Evolutionary conservation across 768 basidiomycete species (phyloP), one percentile per base, ranked within the genome.

Genomic region (Lanmaoa pseudosensibilis): DNA sequence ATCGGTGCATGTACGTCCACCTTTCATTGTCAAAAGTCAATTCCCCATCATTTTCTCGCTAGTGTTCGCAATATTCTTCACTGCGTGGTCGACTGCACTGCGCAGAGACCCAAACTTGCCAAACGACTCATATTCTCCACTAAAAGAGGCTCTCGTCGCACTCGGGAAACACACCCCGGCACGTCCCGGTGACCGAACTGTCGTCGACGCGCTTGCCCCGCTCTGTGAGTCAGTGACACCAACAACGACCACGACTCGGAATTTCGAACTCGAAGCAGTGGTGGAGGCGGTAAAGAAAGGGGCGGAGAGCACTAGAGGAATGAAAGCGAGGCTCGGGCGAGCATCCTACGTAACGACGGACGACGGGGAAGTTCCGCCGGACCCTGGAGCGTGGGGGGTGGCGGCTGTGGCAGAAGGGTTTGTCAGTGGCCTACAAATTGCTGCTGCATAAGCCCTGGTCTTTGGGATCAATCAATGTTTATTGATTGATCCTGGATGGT

Each of bases 341-440:
- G 82, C 81, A 4, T 77, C 75, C 6, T 84, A 85, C 72, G 75
- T 81, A 32, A 70, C 67, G 27, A 48, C 67, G 9, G 59, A 59
- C 21, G 65, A 65, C 38, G 65, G 49, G 6, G 18, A 50, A 62
- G n/a, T 78, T 18, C 79, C 74, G 7, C 76, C 82, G 11, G 83
- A 84, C 67, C 83, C 83, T 21, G 83, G 82, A 23, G 82, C 83
- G 7, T 82, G 79, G 78, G 82, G 82, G 34, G 72, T 85, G 30
- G 68, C 69, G 18, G 71, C 73, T 32, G 60, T 80, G 46, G 53
- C 78, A 38, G 69, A 78, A 44, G 80, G 80, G 1, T 71, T 80
- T 34, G 49, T 64, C 38, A 57, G 53, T 15, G 71, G 70, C 13
- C 18, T 27, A 18, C 44, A n/a, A 18, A 10, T 18, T 18, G 2